These are phyloP conservation scores for Picea mariana DNA, from an alignment of 83 land plant species.

Conservation along the genomic window DNA sequence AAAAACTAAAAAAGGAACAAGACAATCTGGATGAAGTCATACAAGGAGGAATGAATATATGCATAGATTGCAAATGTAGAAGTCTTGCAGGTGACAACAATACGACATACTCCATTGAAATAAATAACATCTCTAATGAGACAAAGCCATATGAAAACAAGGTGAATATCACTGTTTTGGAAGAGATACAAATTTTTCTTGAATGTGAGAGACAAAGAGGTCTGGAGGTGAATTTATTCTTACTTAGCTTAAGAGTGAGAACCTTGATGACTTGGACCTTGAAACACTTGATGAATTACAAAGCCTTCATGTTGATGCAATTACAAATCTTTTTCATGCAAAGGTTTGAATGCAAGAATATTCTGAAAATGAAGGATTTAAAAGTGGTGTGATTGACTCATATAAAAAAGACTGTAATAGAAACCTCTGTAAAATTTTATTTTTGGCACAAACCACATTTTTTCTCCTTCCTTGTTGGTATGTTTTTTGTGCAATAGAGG, in stretches of 20 bases:
- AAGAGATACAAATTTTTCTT: constrained; percentile 9
- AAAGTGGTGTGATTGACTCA: too few relatives aligned
- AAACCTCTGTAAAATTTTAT: too few relatives aligned
- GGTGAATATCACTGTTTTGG: neutral
- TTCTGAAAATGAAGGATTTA: too few relatives aligned
- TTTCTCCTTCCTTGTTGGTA: too few relatives aligned
- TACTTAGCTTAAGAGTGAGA: constrained; percentile 40
- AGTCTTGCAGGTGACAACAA: neutral
- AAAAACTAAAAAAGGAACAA: constrained; percentile 64
- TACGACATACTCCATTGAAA: neutral
- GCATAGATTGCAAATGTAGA: neutral
- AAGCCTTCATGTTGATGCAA: constrained; percentile 66
- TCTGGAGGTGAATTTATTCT: neutral
- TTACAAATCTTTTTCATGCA: constrained; percentile 64
- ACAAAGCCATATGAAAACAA: neutral
- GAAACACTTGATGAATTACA: constrained; percentile 62
- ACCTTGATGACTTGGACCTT: constrained; percentile 43
- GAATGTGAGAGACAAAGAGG: constrained; percentile 8
- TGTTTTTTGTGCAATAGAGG: too few relatives aligned
- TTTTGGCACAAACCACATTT: too few relatives aligned
- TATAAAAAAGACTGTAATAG: too few relatives aligned
- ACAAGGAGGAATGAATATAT: neutral
- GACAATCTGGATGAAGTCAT: constrained; percentile 27
- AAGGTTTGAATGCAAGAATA: too few relatives aligned
- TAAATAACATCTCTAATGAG: neutral